phyloP scores from a whole-genome alignment of 108 stramenopile species.

The Fragilaria radians region DNA sequence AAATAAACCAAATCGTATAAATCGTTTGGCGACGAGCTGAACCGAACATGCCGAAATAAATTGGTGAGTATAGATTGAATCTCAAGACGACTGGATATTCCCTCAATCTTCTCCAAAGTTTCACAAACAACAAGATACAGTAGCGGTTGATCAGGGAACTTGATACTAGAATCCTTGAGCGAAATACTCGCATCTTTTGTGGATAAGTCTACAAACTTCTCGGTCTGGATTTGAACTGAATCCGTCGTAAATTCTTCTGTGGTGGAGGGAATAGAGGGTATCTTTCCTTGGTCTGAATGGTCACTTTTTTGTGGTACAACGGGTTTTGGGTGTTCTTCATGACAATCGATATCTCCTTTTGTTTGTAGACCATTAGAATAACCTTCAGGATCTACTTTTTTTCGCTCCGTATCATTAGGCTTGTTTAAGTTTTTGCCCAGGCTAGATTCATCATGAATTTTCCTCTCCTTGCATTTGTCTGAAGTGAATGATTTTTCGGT shows the following conservation, averaged over 20 bases:
- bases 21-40: conserved; percentile 21
- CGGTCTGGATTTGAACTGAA: not conserved
- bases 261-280: not conserved
- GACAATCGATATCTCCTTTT: no score
- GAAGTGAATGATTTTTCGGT: conserved; percentile 20
- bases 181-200: not conserved
- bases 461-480: conserved; percentile 9
- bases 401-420: conserved; percentile 13
- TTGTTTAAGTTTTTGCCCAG: conserved; percentile 13
- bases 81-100: conserved; percentile 69
- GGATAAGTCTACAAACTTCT: conserved; percentile 1
- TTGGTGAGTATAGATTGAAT: conserved; percentile 78
- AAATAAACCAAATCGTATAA: conserved; percentile 84
- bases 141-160: conserved; percentile 12
- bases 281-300: not conserved
- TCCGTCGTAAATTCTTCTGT: not conserved
- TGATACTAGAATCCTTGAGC: no score
- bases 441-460: no score
- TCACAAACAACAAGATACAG: conserved; percentile 68
- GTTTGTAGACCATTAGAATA: conserved; percentile 1
- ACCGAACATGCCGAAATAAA: conserved; percentile 54
- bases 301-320: no score
- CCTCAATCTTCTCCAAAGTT: conserved; percentile 73
- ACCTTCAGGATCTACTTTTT: not conserved
- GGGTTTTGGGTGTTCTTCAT: no score